A percentile compares a stretch with the other conserved stretches of the same genome.
phyloP scores from a whole-genome alignment of 2,329 filamentous ascomycete species.

The Penicillium sp. region DNA sequence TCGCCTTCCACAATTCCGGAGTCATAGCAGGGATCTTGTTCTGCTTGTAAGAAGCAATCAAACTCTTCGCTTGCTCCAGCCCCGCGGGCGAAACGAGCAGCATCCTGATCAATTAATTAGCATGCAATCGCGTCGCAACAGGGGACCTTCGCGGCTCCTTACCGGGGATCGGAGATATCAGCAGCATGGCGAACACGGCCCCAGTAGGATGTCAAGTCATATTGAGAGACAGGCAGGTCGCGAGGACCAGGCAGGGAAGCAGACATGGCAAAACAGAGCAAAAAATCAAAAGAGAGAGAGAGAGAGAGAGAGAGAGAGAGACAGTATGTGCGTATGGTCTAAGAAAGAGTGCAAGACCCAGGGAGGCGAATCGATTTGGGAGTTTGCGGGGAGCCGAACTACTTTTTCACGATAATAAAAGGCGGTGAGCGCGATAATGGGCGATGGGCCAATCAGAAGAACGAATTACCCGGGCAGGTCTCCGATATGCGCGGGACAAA shows the following conservation, averaged over 20 bases:
- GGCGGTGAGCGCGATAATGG: conserved; percentile 44
- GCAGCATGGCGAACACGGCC: conserved; percentile 88
- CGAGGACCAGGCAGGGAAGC: conserved; percentile 67
- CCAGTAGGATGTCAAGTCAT: conserved; percentile 93
- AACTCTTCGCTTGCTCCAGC: conserved; percentile 81
- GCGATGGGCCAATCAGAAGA: conserved; percentile 24
- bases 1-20: conserved; percentile 88
- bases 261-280: conserved; percentile 53
- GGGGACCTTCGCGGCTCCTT: conserved; percentile 49
- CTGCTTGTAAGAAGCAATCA: conserved; percentile 84
- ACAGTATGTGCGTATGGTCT: neutral
- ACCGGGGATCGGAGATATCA: conserved; percentile 94
- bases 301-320: no score
- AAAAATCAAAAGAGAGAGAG: no score
- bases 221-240: conserved; percentile 87
- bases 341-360: conserved; percentile 13
- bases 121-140: conserved; percentile 1
- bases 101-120: conserved; percentile 62
- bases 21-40: conserved; percentile 80
- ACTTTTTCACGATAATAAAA: conserved; percentile 32
- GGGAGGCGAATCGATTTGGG: conserved; percentile 10
- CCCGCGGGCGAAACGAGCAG: conserved; percentile 77
- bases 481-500: conserved; percentile 8
- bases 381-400: conserved; percentile 27
- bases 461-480: conserved; percentile 2